Base-by-base conservation (phyloP, 2,329 filamentous ascomycete genomes). In the Neoscytalidium dimidiatum region DNA sequence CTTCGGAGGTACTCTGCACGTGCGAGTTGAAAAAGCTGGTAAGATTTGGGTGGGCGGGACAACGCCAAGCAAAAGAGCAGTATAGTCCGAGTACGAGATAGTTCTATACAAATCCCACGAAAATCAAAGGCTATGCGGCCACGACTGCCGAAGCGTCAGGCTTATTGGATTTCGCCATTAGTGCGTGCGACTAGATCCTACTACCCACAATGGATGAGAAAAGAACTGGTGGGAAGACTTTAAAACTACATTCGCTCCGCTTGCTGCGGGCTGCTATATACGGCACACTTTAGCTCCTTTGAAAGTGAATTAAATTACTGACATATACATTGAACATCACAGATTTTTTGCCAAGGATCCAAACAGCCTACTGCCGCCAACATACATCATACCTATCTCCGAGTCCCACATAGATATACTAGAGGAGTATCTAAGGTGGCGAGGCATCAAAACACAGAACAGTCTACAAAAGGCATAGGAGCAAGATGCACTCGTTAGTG, bases 31-130 rank as follows among this genome's bases (percentile, higher is more conserved):
- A 76, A 57, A 74, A 71, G 2, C 71, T 69, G 14, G 72, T 60
- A 4, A 70, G 67, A 21, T 62, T 29, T 3, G 35, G 62, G 19
- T 33, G 66, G 1, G 72, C 71, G 0, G 69, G 67, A 44, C 73
- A 75, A 4, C 70, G 48, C 74, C 74, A 76, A n/a, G 66, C 69
- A 23, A 52, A 73, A 14, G 51, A 67, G 65, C 69, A 72, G 51
- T 68, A 66, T 8, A 72, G 23, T 28, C 68, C 38, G 63, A 71
- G 68, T 4, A 72, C 69, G 38, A 62, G 68, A 43, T 58, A 56
- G 41, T 72, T 69, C 62, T 72, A 71, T 5, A 63, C 4, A 9
- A 21, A 33, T n/a, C 31, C 21, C 7, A 53, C 21, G 8, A 41
- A 14, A 13, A 43, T n/a, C 19, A 46, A 21, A 6, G 31, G 26